Conservation (phyloP, 768 basidiomycete genomes). For the Mycena albidolilacea region DNA sequence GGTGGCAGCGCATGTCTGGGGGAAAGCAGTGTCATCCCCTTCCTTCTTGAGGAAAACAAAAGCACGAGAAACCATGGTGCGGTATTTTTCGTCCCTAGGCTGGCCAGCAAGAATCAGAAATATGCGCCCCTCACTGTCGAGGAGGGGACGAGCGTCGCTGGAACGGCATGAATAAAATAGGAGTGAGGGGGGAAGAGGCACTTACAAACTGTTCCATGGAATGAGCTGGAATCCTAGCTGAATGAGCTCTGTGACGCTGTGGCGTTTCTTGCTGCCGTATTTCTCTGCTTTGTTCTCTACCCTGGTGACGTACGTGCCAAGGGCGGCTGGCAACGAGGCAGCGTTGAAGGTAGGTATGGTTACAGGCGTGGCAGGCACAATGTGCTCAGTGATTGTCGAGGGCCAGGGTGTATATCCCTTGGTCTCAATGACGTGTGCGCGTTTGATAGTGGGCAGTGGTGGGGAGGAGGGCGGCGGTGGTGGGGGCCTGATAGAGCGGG, state of each 20-base stretch:
- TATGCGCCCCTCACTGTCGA: too few relatives aligned
- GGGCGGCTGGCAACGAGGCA: not conserved
- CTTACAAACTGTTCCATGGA: not conserved
- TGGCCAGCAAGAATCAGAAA: too few relatives aligned
- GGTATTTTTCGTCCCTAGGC: too few relatives aligned
- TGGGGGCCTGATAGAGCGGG: not conserved
- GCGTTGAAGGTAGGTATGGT: not conserved
- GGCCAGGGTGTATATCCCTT: not conserved
- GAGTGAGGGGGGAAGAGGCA: not conserved
- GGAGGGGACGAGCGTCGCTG: too few relatives aligned
- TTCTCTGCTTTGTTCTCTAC: not conserved
- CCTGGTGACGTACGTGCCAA: not conserved
- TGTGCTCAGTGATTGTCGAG: not conserved
- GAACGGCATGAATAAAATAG: too few relatives aligned
- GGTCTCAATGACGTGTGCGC: not conserved
- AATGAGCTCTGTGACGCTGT: not conserved
- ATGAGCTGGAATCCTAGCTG: slow-evolving; percentile 7
- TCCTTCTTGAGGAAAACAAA: too few relatives aligned
- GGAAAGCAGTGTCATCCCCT: too few relatives aligned
- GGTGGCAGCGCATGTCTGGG: too few relatives aligned
- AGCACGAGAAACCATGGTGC: too few relatives aligned
- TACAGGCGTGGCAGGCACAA: not conserved
- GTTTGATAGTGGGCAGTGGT: not conserved
- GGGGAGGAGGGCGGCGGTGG: not conserved
- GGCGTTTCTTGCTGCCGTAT: slow-evolving; percentile 6